A percentile compares a stretch with the other conserved stretches of the same genome.
phyloP scores from a whole-genome alignment of 1,139 yeast genomes.

The Nakaseomyces sp. region DNA sequence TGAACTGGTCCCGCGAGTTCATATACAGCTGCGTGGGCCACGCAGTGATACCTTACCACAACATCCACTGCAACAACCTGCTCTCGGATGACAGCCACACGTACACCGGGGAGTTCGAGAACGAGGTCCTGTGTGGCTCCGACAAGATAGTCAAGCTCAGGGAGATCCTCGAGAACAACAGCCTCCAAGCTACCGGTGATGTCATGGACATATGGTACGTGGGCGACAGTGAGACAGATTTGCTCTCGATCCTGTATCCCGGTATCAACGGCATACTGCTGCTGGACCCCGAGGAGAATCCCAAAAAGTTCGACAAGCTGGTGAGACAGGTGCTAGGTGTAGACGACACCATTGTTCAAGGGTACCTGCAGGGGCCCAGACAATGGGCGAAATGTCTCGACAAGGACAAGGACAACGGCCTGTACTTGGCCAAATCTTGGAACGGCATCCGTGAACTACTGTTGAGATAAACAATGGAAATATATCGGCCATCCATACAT shows the following conservation, averaged over 20 bases:
- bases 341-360: background rate
- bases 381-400: background rate
- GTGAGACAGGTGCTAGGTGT: conserved; percentile 15
- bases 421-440: conserved; percentile 4
- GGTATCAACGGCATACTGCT: conserved; percentile 23
- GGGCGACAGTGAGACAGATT: conserved; percentile 31
- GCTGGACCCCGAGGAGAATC: conserved; percentile 25
- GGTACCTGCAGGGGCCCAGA: background rate
- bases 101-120: conserved; percentile 25
- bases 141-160: conserved; percentile 21
- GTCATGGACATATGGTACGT: conserved; percentile 24
- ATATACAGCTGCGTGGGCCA: conserved; percentile 11
- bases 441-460: conserved; percentile 5
- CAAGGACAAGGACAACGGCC: background rate
- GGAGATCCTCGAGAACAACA: conserved; percentile 8
- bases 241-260: conserved; percentile 24
- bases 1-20: conserved; percentile 29
- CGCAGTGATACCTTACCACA: background rate
- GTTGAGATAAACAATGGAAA: background rate
- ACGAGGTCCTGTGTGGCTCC: conserved; percentile 22
- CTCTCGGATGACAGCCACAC: conserved; percentile 9
- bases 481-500: background rate
- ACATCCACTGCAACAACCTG: conserved; percentile 24
- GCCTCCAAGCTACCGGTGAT: background rate
- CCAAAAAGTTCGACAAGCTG: conserved; percentile 16